These are phyloP conservation scores for Tolypocladium guangdongense DNA, from an alignment of 2,329 filamentous ascomycete species.

Conservation along the genomic window DNA sequence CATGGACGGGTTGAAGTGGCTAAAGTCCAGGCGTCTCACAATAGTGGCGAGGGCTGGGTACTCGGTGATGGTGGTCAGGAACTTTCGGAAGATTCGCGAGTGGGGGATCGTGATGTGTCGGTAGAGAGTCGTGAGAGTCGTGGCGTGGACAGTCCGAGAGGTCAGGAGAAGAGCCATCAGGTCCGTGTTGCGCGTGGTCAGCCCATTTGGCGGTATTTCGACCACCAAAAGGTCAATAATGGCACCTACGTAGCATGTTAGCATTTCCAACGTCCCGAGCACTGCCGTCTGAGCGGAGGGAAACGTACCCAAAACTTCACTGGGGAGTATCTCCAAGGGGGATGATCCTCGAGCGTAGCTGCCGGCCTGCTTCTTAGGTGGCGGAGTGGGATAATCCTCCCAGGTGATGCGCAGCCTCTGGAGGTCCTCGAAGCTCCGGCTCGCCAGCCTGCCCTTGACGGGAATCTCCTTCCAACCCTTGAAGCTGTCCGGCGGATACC, in stretches of 20 bases:
- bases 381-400: slow-evolving; percentile 29
- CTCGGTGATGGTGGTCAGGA: slow-evolving; percentile 55
- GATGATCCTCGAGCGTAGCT: slow-evolving; percentile 34
- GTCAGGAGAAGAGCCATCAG: slow-evolving; percentile 64
- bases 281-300: background rate
- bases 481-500: slow-evolving; percentile 47
- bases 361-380: slow-evolving; percentile 18
- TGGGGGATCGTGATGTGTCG: slow-evolving; percentile 72
- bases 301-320: slow-evolving; percentile 59
- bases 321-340: slow-evolving; percentile 55
- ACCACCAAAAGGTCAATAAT: slow-evolving; percentile 66
- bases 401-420: slow-evolving; percentile 44
- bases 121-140: slow-evolving; percentile 66
- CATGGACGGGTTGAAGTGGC: slow-evolving; percentile 72
- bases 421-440: slow-evolving; percentile 51
- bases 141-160: slow-evolving; percentile 63
- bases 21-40: slow-evolving; percentile 72
- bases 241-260: slow-evolving; percentile 35
- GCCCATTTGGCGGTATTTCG: slow-evolving; percentile 61
- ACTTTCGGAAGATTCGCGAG: slow-evolving; percentile 74
- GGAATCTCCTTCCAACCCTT: slow-evolving; percentile 53
- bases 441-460: slow-evolving; percentile 46
- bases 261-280: background rate
- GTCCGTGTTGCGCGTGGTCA: slow-evolving; percentile 67
- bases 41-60: slow-evolving; percentile 62